Base-by-base conservation (phyloP, 352 stramenopile species). In the Globisporangium nodosum region DNA sequence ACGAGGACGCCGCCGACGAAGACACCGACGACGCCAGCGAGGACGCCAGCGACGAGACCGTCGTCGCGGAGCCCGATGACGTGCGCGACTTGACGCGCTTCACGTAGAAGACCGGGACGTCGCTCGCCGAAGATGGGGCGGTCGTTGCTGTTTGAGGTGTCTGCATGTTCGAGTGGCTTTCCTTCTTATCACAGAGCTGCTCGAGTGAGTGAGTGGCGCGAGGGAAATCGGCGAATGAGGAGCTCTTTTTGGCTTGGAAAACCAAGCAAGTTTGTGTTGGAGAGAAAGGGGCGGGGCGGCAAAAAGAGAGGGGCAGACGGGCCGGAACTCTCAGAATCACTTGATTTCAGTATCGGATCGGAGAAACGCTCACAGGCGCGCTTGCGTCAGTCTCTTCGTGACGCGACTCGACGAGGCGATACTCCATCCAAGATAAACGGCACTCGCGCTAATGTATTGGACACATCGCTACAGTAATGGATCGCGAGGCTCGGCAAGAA, bases 201-300 rank as follows among this genome's bases (percentile, higher is more conserved):
- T 27, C 24, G 11, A 16, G 35, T 20, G 42, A 9, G 16, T 49
- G 43, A 49, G 43, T 49, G 43, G 43, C 43, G 43, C 43, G 43
- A 21, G 43, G 43, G 43, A 49, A 49, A 49, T 49, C 43, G 18
- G 43, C 43, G n/a, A 49, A 21, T 49, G 43, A 24, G 33, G 33
- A 37, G 37, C 37, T 43, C 37, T 43, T 48, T 24, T 24, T 49
- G 42, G 16, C n/a, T 49, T 24, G 20, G 18, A 30, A 49, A 30
- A 49, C 43, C 8, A 49, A 49, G 11, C 39, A 43, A 43, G 24
- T 27, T 27, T 27, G 24, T 18, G 12, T 27, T 24, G 43, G 43
- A 49, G 43, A 49, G 43, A 49, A 49, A 49, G 43, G 43, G 43
- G 24, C 24, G 24, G 24, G 24, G 24, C 24, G 33, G 40, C 40